Evolutionary conservation across 805 yeast species (phyloP).

Genomic region (Naumovozyma castellii): DNA sequence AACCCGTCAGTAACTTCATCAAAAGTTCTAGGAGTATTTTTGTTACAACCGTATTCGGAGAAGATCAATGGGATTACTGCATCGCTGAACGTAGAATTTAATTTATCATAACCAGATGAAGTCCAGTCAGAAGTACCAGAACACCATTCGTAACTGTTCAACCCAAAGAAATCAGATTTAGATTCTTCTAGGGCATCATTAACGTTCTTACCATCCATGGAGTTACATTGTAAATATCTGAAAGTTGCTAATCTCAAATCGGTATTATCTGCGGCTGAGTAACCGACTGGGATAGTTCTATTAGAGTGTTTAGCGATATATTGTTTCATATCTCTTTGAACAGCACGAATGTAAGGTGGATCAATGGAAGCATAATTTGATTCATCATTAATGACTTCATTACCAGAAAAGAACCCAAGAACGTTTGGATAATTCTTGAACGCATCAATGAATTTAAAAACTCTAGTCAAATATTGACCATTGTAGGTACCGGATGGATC

Average conservation of each 20-base stretch:
- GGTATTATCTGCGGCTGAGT: slow-evolving; percentile 82
- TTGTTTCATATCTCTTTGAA: slow-evolving; percentile 84
- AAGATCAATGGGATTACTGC: slow-evolving; percentile 59
- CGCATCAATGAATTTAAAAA: slow-evolving; percentile 75
- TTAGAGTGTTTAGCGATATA: slow-evolving; percentile 60
- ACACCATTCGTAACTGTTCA: slow-evolving; percentile 87
- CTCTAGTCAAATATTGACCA: slow-evolving; percentile 59
- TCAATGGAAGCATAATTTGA: slow-evolving; percentile 46
- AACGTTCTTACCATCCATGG: slow-evolving; percentile 37
- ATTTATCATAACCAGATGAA: slow-evolving; percentile 56
- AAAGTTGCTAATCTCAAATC: slow-evolving; percentile 64
- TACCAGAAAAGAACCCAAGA: slow-evolving; percentile 83
- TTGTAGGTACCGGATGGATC: slow-evolving; percentile 67
- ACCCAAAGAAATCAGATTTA: slow-evolving; percentile 76
- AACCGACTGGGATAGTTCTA: slow-evolving; percentile 87
- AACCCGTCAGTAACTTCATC: slow-evolving; percentile 65
- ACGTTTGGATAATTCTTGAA: slow-evolving; percentile 78
- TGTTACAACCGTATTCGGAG: slow-evolving; percentile 81
- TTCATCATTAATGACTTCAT: slow-evolving; percentile 81
- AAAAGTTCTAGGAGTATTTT: slow-evolving; percentile 68
- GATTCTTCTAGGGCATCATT: slow-evolving; percentile 46
- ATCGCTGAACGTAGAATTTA: slow-evolving; percentile 49
- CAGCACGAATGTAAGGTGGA: slow-evolving; percentile 80
- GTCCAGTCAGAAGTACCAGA: slow-evolving; percentile 52
- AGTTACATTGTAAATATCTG: slow-evolving; percentile 74